phyloP scores from a whole-genome alignment of 345 rosid genomes.

The Sonneratia alba region DNA sequence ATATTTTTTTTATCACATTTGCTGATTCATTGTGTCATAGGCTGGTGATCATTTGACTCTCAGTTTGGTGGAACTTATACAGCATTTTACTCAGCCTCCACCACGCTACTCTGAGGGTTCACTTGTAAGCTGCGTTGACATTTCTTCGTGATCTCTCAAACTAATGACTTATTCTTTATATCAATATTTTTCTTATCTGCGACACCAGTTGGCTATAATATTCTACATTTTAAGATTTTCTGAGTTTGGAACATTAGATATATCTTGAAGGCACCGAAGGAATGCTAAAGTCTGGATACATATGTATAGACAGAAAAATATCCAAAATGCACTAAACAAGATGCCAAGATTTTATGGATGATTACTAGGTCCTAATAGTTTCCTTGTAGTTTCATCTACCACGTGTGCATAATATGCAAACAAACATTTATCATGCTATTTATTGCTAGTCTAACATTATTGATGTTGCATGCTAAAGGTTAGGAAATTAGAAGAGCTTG shows the following conservation, averaged over 20 bases:
- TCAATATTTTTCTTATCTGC: neutral
- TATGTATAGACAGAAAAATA: neutral
- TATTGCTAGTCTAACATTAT: neutral
- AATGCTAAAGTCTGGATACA: neutral
- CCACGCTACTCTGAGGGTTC: conserved; percentile 88
- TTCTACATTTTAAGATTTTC: neutral
- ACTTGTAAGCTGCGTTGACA: conserved; percentile 42
- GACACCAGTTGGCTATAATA: neutral
- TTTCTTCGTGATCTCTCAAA: conserved; percentile 9
- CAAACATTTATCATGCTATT: neutral
- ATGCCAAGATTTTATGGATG: neutral
- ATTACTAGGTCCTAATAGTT: neutral
- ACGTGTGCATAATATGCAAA: neutral
- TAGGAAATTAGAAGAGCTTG: conserved; percentile 94
- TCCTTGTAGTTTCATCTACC: neutral
- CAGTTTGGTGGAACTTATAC: conserved; percentile 37
- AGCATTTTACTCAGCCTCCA: conserved; percentile 75
- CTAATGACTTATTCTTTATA: neutral
- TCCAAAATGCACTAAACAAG: neutral
- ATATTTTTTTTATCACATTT: neutral
- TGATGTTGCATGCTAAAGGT: conserved; percentile 38
- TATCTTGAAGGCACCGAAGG: neutral
- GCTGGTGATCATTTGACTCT: conserved; percentile 47
- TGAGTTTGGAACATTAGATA: neutral
- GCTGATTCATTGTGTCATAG: conserved; percentile 30